Evolutionary conservation across 441 rosid genomes (phyloP).

Genomic region (Erysimum cheiri): DNA sequence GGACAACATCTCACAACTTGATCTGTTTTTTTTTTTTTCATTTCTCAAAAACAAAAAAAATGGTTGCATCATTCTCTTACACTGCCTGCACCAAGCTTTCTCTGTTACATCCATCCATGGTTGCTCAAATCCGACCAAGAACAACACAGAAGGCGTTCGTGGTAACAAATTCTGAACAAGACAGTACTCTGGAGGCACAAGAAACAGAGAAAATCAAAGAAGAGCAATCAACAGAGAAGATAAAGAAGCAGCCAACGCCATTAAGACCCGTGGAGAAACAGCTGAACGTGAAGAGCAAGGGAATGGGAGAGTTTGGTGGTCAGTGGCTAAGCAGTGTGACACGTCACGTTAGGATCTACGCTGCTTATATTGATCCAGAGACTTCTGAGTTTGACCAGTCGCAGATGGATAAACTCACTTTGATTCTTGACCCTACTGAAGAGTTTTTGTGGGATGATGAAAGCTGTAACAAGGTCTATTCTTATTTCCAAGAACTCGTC

Average conservation of each 20-base stretch:
- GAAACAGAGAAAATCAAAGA: conserved; percentile 49
- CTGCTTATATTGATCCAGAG: conserved; percentile 92
- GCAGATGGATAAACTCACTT: conserved; percentile 90
- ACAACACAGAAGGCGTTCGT: conserved; percentile 35
- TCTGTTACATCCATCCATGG: conserved; percentile 32
- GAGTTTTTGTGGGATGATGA: conserved; percentile 89
- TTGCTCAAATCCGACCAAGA: conserved; percentile 34
- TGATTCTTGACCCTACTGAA: conserved; percentile 81
- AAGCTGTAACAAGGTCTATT: conserved; percentile 67
- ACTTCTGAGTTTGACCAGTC: conserved; percentile 89
- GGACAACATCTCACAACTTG: conserved; percentile 30
- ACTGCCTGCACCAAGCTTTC: conserved; percentile 39
- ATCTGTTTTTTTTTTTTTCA: conserved; percentile 4
- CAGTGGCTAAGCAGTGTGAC: conserved; percentile 94
- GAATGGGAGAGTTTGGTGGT: conserved; percentile 79
- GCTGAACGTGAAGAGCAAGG: conserved; percentile 76
- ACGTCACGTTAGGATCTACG: conserved; percentile 85
- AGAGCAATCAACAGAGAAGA: conserved; percentile 42
- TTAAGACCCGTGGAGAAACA: conserved; percentile 90
- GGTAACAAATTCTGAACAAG: conserved; percentile 39
- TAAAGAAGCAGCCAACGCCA: conserved; percentile 51
- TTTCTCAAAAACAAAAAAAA: conserved; percentile 15
- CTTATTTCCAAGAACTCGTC: conserved; percentile 92
- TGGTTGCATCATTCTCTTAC: conserved; percentile 45
- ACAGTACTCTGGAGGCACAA: conserved; percentile 34